phyloP scores from a whole-genome alignment of 345 rosid species.

The Isatis tinctoria region DNA sequence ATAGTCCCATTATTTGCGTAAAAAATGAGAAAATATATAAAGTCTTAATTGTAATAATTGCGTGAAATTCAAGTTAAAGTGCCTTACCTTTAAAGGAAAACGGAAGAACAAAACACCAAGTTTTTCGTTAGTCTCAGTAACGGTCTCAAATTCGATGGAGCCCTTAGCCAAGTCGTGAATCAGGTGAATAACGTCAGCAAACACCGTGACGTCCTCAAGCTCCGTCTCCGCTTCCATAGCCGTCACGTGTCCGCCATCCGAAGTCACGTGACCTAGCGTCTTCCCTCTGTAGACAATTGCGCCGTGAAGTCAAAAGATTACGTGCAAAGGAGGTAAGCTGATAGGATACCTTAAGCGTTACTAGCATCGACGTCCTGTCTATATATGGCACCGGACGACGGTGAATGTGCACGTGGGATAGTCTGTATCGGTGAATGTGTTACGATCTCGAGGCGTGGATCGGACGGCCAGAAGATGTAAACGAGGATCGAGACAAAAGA shows the following conservation, averaged over 20 bases:
- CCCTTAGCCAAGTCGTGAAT: conserved; percentile 52
- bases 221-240: conserved; percentile 69
- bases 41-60: too few species aligned
- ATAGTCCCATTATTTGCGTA: not conserved
- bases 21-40: too few species aligned
- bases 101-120: conserved; percentile 53
- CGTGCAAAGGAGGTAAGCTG: too few species aligned
- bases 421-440: conserved; percentile 44
- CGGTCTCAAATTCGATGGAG: conserved; percentile 49
- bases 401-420: conserved; percentile 48
- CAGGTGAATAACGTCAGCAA: conserved; percentile 52
- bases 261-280: conserved; percentile 65
- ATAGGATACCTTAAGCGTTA: conserved; percentile 57
- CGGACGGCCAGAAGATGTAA: conserved; percentile 71
- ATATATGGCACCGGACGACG: conserved; percentile 41
- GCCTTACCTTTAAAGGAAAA: conserved; percentile 54
- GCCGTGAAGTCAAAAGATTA: conserved; percentile 57
- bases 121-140: conserved; percentile 50
- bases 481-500: conserved; percentile 32
- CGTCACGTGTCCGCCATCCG: conserved; percentile 51
- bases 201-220: conserved; percentile 49
- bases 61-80: conserved; percentile 17
- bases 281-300: conserved; percentile 60
- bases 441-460: conserved; percentile 53
- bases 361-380: conserved; percentile 51